Evolutionary conservation across 495 filamentous ascomycete genomes (phyloP), one percentile per base, ranked within the genome.

Genomic region (Podospora didyma): DNA sequence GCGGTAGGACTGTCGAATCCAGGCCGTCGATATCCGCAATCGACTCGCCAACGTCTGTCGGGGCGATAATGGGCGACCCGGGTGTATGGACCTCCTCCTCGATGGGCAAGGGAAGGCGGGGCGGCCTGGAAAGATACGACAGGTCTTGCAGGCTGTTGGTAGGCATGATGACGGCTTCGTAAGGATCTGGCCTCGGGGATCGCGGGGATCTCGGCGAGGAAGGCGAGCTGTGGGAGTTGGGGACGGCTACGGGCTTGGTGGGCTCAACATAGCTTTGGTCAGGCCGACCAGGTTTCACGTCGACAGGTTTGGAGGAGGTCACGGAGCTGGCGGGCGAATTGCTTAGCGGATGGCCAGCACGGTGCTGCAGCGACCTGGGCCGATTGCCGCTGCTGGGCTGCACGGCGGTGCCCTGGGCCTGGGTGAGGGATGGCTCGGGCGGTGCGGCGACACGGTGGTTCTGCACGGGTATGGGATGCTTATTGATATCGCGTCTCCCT

Each of bases 51-150:
- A 75, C 73, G 69, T 87, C 86, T 23, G 81, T 76, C 0, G 90
- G 81, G 2, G 87, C 83, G 51, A 86, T 74, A 58, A 95, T 90
- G 17, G 92, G 92, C 51, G 92, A 96, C 7, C 90, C 90, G 6
- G 92, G 92, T 1, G 86, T 89, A 61, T 90, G 86, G 16, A 86
- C 79, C 62, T 94, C 90, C 76, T 96, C 87, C 63, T 90, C 92
- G 61, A 97, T 96, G 24, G 92, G 91, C 53, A 97, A 80, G 45
- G 92, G 92, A 62, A 97, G 77, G 45, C 92, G 87, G 39, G 92
- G 92, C 42, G 92, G 92, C 19, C 89, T 84, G 54, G 82, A 84
- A 59, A 88, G 79, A 61, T 82, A 83, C 3, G 78, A 76, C 69
- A 82, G 75, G 58, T 81, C 79, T 62, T 81, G 78, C 48, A 80